phyloP scores from a whole-genome alignment of 768 basidiomycete genomes.

The Cystofilobasidium capitatum region DNA sequence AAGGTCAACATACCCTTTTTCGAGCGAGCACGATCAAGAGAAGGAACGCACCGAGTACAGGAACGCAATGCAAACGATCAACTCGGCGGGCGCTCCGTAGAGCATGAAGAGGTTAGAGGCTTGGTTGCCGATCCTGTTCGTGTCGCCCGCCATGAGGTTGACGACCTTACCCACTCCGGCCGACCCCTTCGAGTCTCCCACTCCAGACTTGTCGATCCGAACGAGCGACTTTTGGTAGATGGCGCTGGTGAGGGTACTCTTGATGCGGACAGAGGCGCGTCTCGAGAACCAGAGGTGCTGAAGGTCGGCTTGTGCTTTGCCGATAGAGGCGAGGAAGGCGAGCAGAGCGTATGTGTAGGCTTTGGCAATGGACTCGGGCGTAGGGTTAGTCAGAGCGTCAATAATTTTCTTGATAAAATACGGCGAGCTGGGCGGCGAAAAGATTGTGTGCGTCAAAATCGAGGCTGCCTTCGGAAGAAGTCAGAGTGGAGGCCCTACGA shows the following conservation, averaged over 20 bases:
- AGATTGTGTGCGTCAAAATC: neutral
- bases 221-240: constrained; percentile 26
- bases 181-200: constrained; percentile 12
- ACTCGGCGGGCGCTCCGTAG: constrained; percentile 20
- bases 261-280: constrained; percentile 22
- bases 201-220: constrained; percentile 17
- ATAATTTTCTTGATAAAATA: constrained; percentile 28
- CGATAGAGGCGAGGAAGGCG: constrained; percentile 13
- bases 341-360: constrained; percentile 24
- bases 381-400: constrained; percentile 17
- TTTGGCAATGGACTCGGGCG: neutral
- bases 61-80: constrained; percentile 24
- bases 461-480: too few relatives aligned
- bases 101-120: constrained; percentile 18
- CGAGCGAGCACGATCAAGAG: neutral
- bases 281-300: constrained; percentile 26
- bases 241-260: constrained; percentile 19
- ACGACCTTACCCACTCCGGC: constrained; percentile 24
- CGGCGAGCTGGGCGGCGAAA: neutral
- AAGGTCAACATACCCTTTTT: neutral
- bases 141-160: constrained; percentile 1
- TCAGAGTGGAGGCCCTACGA: neutral
- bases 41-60: constrained; percentile 18
- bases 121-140: constrained; percentile 18
- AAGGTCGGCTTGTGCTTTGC: constrained; percentile 22